Evolutionary conservation across 2,329 filamentous ascomycete species (phyloP), one percentile per base, ranked within the genome.

Genomic region (Ceratocystis cubensis): DNA sequence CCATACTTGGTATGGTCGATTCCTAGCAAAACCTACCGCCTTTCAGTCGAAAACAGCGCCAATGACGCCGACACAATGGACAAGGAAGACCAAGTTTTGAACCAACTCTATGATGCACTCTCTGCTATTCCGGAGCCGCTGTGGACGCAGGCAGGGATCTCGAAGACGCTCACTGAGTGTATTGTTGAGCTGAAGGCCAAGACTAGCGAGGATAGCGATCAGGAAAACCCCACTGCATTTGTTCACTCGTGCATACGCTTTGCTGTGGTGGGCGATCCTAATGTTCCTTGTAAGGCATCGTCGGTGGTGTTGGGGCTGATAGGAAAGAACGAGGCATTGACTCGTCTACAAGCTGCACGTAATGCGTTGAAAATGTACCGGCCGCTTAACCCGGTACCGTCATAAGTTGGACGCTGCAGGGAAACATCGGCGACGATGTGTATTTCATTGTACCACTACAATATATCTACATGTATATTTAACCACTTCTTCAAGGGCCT

Each of bases 1-100:
- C 75, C 76, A 1, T 76, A 76, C 66, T 73, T 77, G 56, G 73
- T 78, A 68, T 78, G 75, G 75, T 72, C 74, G 2, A 72, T 76
- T 22, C 75, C 75, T 1, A 61, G 66, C n/a, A 41, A 53, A 5
- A 61, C 72, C 25, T 76, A 77, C 70, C 37, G 33, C 3, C 10
- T 45, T 3, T 30, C 45, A 15, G 65, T 68, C 22, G 25, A 22
- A 37, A 10, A 33, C n/a, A 30, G 44, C n/a, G 6, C 57, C 13
- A 64, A 25, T n/a, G 50, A 41, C n/a, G 17, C 25, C 6, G 30
- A 50, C 13, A 25, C 46, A 2, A 33, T 20, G 6, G 37, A 56
- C 7, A 57, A 37, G 5, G 63, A 65, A 28, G 1, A 66, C 22
- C 65, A 66, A 2, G 65, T 69, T 13, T 64, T 69, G 46, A 67